Percentiles rank a stretch among this genome's conserved stretches.
Conservation (phyloP, 2,329 filamentous ascomycete genomes). For the Pyricularia grisea region DNA sequence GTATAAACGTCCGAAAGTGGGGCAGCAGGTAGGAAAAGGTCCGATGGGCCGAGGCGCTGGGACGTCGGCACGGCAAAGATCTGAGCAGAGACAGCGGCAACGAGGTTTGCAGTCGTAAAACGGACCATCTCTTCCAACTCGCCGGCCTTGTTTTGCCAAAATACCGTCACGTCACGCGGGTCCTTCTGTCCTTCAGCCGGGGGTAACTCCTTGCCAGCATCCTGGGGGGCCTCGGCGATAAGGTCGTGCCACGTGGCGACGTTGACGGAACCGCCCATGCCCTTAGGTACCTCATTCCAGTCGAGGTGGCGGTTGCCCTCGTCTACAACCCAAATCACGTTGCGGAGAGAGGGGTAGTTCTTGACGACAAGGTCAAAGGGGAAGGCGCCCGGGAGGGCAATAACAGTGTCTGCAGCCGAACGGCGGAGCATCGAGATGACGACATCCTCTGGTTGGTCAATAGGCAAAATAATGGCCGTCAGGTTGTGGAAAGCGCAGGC, state of each 20-base stretch:
- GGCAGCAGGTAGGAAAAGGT: constrained; percentile 80
- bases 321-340: constrained; percentile 88
- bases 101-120: constrained; percentile 76
- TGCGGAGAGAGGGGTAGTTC: constrained; percentile 59
- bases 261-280: constrained; percentile 63
- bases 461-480: constrained; percentile 77
- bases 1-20: constrained; percentile 72
- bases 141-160: constrained; percentile 50
- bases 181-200: constrained; percentile 43
- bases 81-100: constrained; percentile 75
- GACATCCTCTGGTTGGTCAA: constrained; percentile 60
- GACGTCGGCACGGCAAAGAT: constrained; percentile 64
- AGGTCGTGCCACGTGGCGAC: constrained; percentile 93
- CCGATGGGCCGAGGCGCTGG: constrained; percentile 63
- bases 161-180: constrained; percentile 50
- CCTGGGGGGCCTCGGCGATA: constrained; percentile 57
- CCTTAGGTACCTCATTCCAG: constrained; percentile 82
- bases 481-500: constrained; percentile 85
- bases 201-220: constrained; percentile 55
- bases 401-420: constrained; percentile 68
- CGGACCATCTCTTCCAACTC: constrained; percentile 62
- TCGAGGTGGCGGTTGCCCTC: constrained; percentile 86
- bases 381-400: constrained; percentile 80
- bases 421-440: constrained; percentile 64
- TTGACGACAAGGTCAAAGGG: constrained; percentile 66